These are phyloP conservation scores for Aspergillus hancockii DNA, from an alignment of 495 filamentous ascomycete genomes.

Conservation along the genomic window DNA sequence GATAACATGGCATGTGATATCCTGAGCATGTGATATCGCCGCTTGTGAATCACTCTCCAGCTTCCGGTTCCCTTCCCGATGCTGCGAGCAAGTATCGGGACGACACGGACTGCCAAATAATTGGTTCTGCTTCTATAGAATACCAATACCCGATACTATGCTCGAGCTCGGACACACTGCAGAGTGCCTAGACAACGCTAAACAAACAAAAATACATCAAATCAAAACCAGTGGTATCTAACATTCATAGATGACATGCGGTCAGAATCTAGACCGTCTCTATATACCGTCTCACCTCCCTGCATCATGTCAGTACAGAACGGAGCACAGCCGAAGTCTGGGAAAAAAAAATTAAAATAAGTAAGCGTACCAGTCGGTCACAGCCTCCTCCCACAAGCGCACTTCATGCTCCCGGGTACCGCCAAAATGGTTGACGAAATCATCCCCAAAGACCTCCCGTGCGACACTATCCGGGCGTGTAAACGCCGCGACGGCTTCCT, in stretches of 20 bases:
- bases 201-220: background rate
- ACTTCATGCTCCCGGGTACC: slow-evolving; percentile 93
- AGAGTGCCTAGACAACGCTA: too few species aligned
- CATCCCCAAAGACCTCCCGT: slow-evolving; percentile 87
- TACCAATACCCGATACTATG: background rate
- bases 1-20: slow-evolving; percentile 14
- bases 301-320: slow-evolving; percentile 25
- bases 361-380: slow-evolving; percentile 82
- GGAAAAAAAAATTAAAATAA: too few species aligned
- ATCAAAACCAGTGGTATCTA: background rate
- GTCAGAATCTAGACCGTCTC: slow-evolving; percentile 40
- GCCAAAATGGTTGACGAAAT: slow-evolving; percentile 93
- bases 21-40: slow-evolving; percentile 14
- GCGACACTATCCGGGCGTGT: slow-evolving; percentile 75
- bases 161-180: background rate
- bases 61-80: slow-evolving; percentile 11
- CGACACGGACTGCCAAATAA: slow-evolving; percentile 5
- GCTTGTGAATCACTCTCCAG: slow-evolving; percentile 1
- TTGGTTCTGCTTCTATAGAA: background rate
- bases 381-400: slow-evolving; percentile 88
- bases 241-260: background rate
- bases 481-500: slow-evolving; percentile 79
- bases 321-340: too few species aligned
- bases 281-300: slow-evolving; percentile 54
- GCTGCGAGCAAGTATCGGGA: slow-evolving; percentile 10